Base-by-base conservation (phyloP, 495 filamentous ascomycete species). In the Letharia columbiana region DNA sequence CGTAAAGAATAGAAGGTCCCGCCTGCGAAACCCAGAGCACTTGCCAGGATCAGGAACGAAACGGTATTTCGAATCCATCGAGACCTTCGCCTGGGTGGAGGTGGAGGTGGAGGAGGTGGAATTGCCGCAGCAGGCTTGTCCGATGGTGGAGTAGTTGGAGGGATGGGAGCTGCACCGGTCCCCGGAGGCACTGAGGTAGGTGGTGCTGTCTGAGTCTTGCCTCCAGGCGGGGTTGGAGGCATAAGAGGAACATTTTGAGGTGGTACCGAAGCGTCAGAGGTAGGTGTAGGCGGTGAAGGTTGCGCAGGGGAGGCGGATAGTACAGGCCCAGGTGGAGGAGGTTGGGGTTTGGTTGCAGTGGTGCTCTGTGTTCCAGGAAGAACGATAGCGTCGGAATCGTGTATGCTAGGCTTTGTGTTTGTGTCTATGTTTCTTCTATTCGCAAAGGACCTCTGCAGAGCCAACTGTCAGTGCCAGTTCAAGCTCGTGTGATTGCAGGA, bases 1-100 rank as follows among this genome's bases (percentile, higher is more conserved):
- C 92, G 86, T 67, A 96, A 83, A 33, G 94, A 94, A 73, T 95
- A 90, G 78, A 89, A 96, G 60, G 96, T 85, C 59, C 92, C 91
- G 66, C 91, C 91, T 65, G 85, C 92, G 67, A 96, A 98, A 41
- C 87, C 86, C 20, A 95, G 72, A 10, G 82, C 86, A 49, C 87
- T 83, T 12, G 96, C 82, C 42, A 96, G 73, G 59, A 91, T 77
- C 61, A 96, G 71, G 58, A 86, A 86, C 54, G 90, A 72, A 44
- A 96, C 73, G 74, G 90, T 90, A 66, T 87, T 82, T 66, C 89
- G 84, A 78, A 96, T 87, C 70, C 89, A 87, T 45, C 91, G 84
- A 72, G 82, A 83, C 76, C 89, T 95, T 67, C 83, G 86, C 65
- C 74, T 77, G 41, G 68, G 72, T 20, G 69, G 74, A 54, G 71